These are phyloP conservation scores for Pseudogymnoascus sp. DNA, from an alignment of 2,329 filamentous ascomycete species.

Conservation along the genomic window DNA sequence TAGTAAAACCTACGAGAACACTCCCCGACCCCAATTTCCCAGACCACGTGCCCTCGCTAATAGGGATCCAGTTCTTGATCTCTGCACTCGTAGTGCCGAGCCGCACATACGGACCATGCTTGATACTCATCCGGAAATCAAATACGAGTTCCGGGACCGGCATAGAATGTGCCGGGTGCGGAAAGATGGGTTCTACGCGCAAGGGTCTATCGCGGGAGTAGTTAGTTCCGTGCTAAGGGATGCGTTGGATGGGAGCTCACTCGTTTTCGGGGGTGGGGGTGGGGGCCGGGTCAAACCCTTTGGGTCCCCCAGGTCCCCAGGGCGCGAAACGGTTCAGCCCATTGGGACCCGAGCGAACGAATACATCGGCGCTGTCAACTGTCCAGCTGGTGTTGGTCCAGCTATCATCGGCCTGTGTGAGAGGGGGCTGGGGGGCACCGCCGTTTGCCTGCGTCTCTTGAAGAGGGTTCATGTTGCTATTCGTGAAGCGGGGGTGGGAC, in stretches of 20 bases:
- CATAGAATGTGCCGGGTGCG: constrained; percentile 34
- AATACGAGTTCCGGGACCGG: constrained; percentile 40
- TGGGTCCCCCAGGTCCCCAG: not conserved
- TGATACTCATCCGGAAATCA: constrained; percentile 43
- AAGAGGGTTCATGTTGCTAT: not conserved
- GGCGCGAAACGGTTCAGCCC: not conserved
- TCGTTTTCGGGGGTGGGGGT: not conserved
- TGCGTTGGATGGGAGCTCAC: not conserved
- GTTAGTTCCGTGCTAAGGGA: not conserved
- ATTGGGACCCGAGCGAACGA: not conserved
- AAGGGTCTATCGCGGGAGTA: not conserved
- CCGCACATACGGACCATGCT: constrained; percentile 35
- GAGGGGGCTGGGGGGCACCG: not conserved
- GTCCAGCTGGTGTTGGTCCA: not conserved
- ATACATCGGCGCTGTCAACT: not conserved
- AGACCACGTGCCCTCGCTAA: constrained; percentile 39
- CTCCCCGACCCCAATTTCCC: constrained; percentile 42
- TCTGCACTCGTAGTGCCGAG: constrained; percentile 35
- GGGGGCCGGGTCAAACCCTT: not conserved
- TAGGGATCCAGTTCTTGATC: constrained; percentile 42
- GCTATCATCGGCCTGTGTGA: not conserved
- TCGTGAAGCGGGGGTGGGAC: not conserved
- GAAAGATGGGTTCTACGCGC: constrained; percentile 12
- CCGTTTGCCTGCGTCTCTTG: not conserved
- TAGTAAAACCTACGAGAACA: constrained; percentile 28